phyloP scores from a whole-genome alignment of 1,139 yeast genomes.

The Pichia cactophila region DNA sequence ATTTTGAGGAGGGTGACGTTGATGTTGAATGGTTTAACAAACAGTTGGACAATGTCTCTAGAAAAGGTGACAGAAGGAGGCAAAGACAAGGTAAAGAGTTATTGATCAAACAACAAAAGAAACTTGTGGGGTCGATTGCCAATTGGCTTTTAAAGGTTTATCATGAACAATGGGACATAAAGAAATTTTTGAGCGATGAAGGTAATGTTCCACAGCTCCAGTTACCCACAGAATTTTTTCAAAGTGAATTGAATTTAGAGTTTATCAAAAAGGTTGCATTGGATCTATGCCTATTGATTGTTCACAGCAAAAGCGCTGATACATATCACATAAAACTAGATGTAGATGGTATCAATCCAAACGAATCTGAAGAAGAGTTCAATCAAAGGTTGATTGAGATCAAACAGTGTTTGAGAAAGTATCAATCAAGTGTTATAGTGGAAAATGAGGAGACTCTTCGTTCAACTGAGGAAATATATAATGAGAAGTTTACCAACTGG shows the following conservation, averaged over 20 bases:
- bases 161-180: slow-evolving; percentile 25
- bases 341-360: slow-evolving; percentile 63
- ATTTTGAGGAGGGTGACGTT: slow-evolving; percentile 71
- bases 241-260: slow-evolving; percentile 43
- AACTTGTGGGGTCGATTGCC: slow-evolving; percentile 49
- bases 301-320: slow-evolving; percentile 51
- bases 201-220: slow-evolving; percentile 41
- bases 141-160: slow-evolving; percentile 58
- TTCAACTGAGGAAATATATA: slow-evolving; percentile 58
- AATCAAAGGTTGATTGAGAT: slow-evolving; percentile 40
- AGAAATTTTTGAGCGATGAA: slow-evolving; percentile 32
- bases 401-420: slow-evolving; percentile 47
- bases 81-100: slow-evolving; percentile 58
- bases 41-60: slow-evolving; percentile 71
- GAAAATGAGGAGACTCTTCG: slow-evolving; percentile 55
- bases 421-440: slow-evolving; percentile 63
- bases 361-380: slow-evolving; percentile 57
- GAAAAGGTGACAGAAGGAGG: slow-evolving; percentile 63
- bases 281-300: slow-evolving; percentile 57
- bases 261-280: slow-evolving; percentile 56
- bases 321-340: slow-evolving; percentile 56
- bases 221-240: slow-evolving; percentile 41
- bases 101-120: slow-evolving; percentile 66
- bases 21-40: slow-evolving; percentile 91
- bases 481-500: slow-evolving; percentile 72